A percentile compares a stretch with the other conserved stretches of the same genome.
phyloP scores from a whole-genome alignment of 2,329 filamentous ascomycete species.

The Chlorencoelia australis region DNA sequence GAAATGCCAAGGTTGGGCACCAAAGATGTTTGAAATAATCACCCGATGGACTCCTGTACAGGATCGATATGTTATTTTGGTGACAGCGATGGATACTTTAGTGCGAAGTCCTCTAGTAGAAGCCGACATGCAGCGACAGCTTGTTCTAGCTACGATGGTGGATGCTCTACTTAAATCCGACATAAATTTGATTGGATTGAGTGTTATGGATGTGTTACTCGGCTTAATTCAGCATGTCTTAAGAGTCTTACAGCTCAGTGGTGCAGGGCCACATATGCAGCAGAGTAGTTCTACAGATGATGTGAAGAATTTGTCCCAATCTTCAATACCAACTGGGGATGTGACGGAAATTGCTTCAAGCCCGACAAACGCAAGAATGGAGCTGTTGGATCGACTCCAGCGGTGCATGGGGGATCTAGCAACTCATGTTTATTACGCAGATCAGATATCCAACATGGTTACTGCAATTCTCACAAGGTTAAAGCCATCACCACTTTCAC shows the following conservation, averaged over 20 bases:
- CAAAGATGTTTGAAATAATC: constrained; percentile 68
- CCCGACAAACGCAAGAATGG: constrained; percentile 43
- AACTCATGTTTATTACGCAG: constrained; percentile 92
- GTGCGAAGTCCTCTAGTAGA: constrained; percentile 58
- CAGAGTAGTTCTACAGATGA: constrained; percentile 17
- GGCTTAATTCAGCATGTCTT: constrained; percentile 78
- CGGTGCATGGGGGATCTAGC: constrained; percentile 82
- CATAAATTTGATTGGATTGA: constrained; percentile 88
- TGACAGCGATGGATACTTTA: constrained; percentile 70
- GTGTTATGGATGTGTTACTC: constrained; percentile 88
- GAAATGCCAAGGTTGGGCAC: constrained; percentile 61
- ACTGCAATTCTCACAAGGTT: constrained; percentile 67
- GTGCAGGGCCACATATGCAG: constrained; percentile 24
- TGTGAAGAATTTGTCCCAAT: constrained; percentile 6
- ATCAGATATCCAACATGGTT: constrained; percentile 94
- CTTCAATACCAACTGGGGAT: constrained; percentile 16
- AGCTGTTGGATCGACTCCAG: constrained; percentile 62
- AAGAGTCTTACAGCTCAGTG: constrained; percentile 57
- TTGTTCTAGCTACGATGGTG: constrained; percentile 68
- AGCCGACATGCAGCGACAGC: constrained; percentile 61
- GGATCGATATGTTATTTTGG: constrained; percentile 82
- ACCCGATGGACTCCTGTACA: constrained; percentile 88
- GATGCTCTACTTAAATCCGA: constrained; percentile 76
- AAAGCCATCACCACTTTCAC: constrained; percentile 48
- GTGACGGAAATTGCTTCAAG: constrained; percentile 31